Percentiles rank a stretch among this genome's conserved stretches.
phyloP scores from a whole-genome alignment of 805 yeast species.

The Candida loeiensis region DNA sequence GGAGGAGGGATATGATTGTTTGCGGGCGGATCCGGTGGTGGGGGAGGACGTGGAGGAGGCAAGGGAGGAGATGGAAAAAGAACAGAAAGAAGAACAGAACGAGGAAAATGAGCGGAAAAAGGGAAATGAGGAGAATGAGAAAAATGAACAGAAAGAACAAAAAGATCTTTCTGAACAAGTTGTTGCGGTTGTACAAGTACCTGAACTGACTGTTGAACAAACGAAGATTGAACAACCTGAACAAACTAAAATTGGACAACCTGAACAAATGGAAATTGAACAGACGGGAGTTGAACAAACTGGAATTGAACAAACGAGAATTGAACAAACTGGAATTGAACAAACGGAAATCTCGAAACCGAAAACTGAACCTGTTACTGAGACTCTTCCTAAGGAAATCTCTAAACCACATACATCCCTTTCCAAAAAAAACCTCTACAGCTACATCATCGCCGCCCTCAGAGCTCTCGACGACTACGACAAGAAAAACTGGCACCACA shows the following conservation, averaged over 20 bases:
- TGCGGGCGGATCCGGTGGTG: constrained; percentile 38
- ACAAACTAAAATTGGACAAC: no score
- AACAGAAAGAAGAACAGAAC: background rate
- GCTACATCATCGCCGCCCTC: constrained; percentile 43
- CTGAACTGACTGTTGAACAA: background rate
- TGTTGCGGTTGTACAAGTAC: no score
- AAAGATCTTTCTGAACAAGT: no score
- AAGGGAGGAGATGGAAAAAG: background rate
- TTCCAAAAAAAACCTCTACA: constrained; percentile 25
- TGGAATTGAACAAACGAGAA: background rate
- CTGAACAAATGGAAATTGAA: no score
- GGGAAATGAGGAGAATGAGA: background rate
- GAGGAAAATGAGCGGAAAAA: background rate
- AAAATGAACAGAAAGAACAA: background rate
- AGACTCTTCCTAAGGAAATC: background rate
- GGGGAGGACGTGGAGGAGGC: constrained; percentile 1
- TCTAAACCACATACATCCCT: background rate
- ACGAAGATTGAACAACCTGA: background rate
- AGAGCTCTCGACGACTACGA: constrained; percentile 52
- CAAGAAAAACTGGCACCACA: constrained; percentile 89
- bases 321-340: background rate
- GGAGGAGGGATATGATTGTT: constrained; percentile 33
- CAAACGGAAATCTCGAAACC: background rate
- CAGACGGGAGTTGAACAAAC: background rate
- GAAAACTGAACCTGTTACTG: no score